A percentile compares a stretch with the other conserved stretches of the same genome.
Evolutionary conservation across 2,329 filamentous ascomycete species (phyloP).

Genomic region (Cordyceps javanica): DNA sequence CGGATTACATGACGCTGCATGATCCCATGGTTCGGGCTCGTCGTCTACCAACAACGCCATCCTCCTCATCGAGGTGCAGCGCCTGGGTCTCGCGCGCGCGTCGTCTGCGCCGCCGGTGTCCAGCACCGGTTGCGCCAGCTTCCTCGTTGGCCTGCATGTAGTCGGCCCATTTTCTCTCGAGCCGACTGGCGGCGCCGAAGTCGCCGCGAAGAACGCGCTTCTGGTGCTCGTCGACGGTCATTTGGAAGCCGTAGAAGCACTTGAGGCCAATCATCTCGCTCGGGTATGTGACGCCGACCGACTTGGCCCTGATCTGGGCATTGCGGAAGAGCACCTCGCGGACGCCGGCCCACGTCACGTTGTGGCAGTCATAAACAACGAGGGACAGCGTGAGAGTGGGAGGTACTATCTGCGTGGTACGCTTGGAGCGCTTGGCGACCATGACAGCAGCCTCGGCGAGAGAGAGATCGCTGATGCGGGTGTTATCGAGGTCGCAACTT

Average conservation of each 20-base stretch:
- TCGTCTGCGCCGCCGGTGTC: constrained; percentile 63
- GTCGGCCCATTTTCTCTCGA: constrained; percentile 88
- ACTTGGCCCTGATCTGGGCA: constrained; percentile 54
- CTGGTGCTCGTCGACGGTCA: constrained; percentile 88
- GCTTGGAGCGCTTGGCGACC: constrained; percentile 57
- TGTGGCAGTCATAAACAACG: constrained; percentile 84
- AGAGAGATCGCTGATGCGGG: constrained; percentile 77
- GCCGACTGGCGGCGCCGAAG: constrained; percentile 62
- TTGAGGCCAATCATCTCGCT: constrained; percentile 79
- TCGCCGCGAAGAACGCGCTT: constrained; percentile 78
- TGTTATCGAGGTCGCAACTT: constrained; percentile 87
- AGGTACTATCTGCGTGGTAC: constrained; percentile 31
- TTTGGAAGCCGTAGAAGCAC: constrained; percentile 93
- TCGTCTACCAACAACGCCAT: constrained; percentile 54
- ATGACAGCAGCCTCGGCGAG: constrained; percentile 80
- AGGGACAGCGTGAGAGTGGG: constrained; percentile 63
- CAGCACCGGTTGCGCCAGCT: constrained; percentile 61
- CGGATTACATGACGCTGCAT: constrained; percentile 56
- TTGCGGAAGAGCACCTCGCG: constrained; percentile 83
- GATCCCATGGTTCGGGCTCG: constrained; percentile 58
- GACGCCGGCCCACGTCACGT: constrained; percentile 88
- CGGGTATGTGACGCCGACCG: constrained; percentile 51
- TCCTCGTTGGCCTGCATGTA: constrained; percentile 93
- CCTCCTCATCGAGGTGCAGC: constrained; percentile 75
- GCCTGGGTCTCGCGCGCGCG: constrained; percentile 76